These are phyloP conservation scores for Bryopsis sp. DNA, from an alignment of 139 green algal species.

Conservation along the genomic window DNA sequence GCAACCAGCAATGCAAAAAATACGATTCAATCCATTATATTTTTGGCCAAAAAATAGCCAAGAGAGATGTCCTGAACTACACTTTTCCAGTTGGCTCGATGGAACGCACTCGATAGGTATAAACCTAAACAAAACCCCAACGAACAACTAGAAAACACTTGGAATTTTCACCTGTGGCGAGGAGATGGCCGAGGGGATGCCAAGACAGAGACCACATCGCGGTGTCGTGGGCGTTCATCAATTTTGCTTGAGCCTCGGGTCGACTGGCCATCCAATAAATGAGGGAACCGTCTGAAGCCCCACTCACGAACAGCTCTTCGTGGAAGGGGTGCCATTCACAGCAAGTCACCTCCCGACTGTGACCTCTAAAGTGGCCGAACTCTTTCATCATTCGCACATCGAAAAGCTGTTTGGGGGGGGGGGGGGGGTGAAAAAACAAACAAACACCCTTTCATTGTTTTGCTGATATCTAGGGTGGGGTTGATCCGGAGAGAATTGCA, in stretches of 20 bases:
- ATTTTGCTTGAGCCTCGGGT: constrained; percentile 36
- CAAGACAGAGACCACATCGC: constrained; percentile 61
- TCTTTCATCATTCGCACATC: constrained; percentile 55
- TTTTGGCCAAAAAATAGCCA: too few relatives aligned
- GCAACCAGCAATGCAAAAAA: too few relatives aligned
- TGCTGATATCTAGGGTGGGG: too few relatives aligned
- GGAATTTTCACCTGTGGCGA: constrained; percentile 43
- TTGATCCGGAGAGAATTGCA: too few relatives aligned
- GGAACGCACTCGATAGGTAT: too few relatives aligned
- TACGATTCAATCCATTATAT: too few relatives aligned
- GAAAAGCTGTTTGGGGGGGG: constrained; percentile 18
- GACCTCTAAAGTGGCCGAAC: constrained; percentile 60
- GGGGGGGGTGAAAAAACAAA: too few relatives aligned
- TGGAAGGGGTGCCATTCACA: constrained; percentile 78
- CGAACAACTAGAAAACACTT: not conserved
- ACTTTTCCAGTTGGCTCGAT: too few relatives aligned
- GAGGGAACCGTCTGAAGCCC: not conserved
- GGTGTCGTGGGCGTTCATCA: constrained; percentile 54
- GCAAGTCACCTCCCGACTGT: constrained; percentile 66
- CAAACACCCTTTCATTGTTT: too few relatives aligned
- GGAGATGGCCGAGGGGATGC: constrained; percentile 79
- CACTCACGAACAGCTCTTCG: constrained; percentile 67
- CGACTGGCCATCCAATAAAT: not conserved
- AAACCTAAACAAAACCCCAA: too few relatives aligned
- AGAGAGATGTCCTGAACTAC: too few relatives aligned